A percentile compares a stretch with the other conserved stretches of the same genome.
Evolutionary conservation across 2,329 filamentous ascomycete species (phyloP).

Genomic region (Xylaria digitata): DNA sequence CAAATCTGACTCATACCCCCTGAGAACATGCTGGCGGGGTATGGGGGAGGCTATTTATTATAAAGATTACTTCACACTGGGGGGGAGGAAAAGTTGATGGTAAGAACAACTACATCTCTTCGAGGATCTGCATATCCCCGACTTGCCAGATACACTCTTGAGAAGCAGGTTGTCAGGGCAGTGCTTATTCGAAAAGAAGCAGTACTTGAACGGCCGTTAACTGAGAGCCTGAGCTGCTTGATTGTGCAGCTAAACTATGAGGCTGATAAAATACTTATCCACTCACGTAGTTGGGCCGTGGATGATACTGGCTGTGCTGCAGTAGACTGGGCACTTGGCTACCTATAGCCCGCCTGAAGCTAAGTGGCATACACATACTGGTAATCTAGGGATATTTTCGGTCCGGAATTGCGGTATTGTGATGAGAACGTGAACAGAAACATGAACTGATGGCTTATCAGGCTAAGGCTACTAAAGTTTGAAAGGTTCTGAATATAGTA

Average conservation of each 20-base stretch:
- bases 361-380: conserved; percentile 8
- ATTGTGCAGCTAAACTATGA: conserved; percentile 1
- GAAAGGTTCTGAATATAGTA: conserved; percentile 1
- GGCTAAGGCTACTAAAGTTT: background rate
- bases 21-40: no score
- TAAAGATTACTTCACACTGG: background rate
- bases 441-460: background rate
- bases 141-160: background rate
- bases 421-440: conserved; percentile 9
- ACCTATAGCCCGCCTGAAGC: background rate
- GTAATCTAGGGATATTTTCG: conserved; percentile 2
- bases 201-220: background rate
- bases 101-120: background rate
- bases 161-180: background rate
- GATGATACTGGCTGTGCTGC: conserved; percentile 4
- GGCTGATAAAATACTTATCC: conserved; percentile 4
- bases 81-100: no score
- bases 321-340: conserved; percentile 20
- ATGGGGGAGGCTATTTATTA: no score
- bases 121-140: background rate
- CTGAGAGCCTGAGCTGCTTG: background rate
- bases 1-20: background rate
- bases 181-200: conserved; percentile 6
- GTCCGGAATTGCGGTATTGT: conserved; percentile 1
- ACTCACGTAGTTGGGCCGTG: background rate